Evolutionary conservation across 805 yeast genomes (phyloP), one percentile per base, ranked within the genome.

Genomic region (Komagataella populi): DNA sequence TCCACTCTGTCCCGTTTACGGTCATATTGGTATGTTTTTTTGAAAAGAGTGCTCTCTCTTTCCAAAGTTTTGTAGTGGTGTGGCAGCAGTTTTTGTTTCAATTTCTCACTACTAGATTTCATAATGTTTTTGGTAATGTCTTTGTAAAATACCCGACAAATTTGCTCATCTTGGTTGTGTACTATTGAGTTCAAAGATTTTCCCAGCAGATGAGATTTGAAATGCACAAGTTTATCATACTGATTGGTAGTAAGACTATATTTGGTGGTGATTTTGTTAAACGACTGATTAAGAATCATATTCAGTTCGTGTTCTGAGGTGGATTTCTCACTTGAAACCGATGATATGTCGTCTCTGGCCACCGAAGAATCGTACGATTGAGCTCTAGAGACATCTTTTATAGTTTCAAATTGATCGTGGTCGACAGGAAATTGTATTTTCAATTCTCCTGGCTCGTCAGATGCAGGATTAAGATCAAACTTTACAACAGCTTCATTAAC

Each of bases 201-300:
- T 2, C 65, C 62, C 16, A 70, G 55, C 39, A 72, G 54, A 2
- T 51, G 57, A 1, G 68, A 62, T 57, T 73, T 72, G 55, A 71
- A 69, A 4, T 64, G 57, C 0, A 67, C 74, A 39, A 74, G 54
- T 39, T 57, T 57, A 51, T 72, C 81, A 59, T 77, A 77, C 59
- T 78, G 78, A 53, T 74, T 67, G 16, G 81, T 77, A 53, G 80
- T 71, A 59, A 78, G 68, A 59, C 71, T 78, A 61, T 74, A 73
- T 59, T 72, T 74, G 50, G 71, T 61, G 53, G 71, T 67, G 54
- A 77, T 70, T 57, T 72, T 71, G 52, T 63, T 64, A 55, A 73
- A 70, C 1, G 73, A 67, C 53, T 70, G 74, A 50, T 71, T 70
- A 10, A 72, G 53, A 10, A 73, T 66, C 24, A 69, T 60, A 48